These are phyloP conservation scores for Tillandsia leiboldiana DNA, from an alignment of 176 grass and related monocot species.

Conservation along the genomic window DNA sequence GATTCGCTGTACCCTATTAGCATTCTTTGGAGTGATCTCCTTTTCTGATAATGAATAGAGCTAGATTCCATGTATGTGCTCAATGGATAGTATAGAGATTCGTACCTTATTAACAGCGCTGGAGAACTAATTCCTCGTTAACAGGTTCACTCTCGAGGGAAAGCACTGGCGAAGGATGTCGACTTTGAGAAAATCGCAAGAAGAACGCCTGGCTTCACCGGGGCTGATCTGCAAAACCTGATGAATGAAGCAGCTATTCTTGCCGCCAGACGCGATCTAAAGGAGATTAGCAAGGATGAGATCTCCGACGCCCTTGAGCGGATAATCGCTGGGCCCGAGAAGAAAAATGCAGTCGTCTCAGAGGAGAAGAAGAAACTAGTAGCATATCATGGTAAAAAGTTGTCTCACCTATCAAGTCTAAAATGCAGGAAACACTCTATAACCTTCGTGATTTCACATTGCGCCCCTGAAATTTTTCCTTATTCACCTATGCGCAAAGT, in stretches of 20 bases:
- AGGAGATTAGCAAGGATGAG: slow-evolving; percentile 99
- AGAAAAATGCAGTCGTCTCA: slow-evolving; percentile 97
- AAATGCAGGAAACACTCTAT: too few species aligned
- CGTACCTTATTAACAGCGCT: not conserved
- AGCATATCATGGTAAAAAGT: slow-evolving; percentile 73
- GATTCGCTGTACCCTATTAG: too few species aligned
- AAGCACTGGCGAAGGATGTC: slow-evolving; percentile 84
- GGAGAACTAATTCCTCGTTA: not conserved
- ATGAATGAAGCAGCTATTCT: slow-evolving; percentile 99
- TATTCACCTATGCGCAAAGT: too few species aligned
- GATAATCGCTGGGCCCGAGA: slow-evolving; percentile 97
- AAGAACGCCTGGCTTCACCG: slow-evolving; percentile 93
- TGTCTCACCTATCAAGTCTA: not conserved
- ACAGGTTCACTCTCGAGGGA: slow-evolving; percentile 95
- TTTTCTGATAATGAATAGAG: too few species aligned
- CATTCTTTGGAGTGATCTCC: too few species aligned
- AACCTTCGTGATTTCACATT: too few species aligned
- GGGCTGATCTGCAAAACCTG: slow-evolving; percentile 92
- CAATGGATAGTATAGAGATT: not conserved
- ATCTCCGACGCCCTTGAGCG: slow-evolving; percentile 96
- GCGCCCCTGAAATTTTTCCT: too few species aligned
- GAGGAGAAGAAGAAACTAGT: slow-evolving; percentile 91
- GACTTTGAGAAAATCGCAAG: slow-evolving; percentile 95
- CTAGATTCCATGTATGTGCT: too few species aligned
- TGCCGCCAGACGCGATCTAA: slow-evolving; percentile 84